phyloP scores from a whole-genome alignment of 2,329 filamentous ascomycete species.

The Rhinocladiella similis region DNA sequence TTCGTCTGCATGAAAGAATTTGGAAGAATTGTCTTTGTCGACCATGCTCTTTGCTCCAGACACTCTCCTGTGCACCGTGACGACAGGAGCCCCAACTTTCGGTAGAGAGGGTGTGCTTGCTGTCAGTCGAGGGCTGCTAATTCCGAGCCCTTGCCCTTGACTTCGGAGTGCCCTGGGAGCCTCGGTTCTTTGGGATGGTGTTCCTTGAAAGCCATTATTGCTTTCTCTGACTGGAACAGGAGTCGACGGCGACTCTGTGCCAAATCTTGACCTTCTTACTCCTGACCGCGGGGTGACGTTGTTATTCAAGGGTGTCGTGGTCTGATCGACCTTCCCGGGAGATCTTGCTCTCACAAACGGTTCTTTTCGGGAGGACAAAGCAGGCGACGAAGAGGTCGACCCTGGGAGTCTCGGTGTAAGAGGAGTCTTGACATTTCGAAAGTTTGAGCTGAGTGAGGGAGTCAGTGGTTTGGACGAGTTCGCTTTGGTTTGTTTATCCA shows the following conservation, averaged over 20 bases:
- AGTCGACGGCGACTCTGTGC: conserved; percentile 64
- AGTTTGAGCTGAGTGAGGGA: conserved; percentile 65
- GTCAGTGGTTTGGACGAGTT: conserved; percentile 61
- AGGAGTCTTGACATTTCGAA: conserved; percentile 56
- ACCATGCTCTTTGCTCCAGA: conserved; percentile 40
- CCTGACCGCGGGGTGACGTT: conserved; percentile 81
- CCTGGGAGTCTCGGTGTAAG: conserved; percentile 61
- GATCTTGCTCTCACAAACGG: conserved; percentile 22
- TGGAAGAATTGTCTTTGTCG: conserved; percentile 45
- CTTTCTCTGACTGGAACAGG: conserved; percentile 6
- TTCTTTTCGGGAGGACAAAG: conserved; percentile 31
- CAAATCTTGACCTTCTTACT: conserved; percentile 68
- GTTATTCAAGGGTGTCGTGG: conserved; percentile 58
- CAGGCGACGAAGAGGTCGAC: conserved; percentile 36
- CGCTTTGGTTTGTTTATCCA: conserved; percentile 51
- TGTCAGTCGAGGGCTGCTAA: conserved; percentile 13
- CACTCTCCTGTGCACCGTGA: conserved; percentile 28
- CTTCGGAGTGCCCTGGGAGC: conserved; percentile 15
- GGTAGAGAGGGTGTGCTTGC: conserved; percentile 15
- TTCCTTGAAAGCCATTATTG: conserved; percentile 10
- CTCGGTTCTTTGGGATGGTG: conserved; percentile 25
- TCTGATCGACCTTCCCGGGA: conserved; percentile 41
- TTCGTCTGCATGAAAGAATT: conserved; percentile 93
- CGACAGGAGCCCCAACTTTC: conserved; percentile 11
- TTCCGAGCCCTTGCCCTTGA: conserved; percentile 15